Conservation (phyloP, 352 stramenopile genomes). For the Phytophthora europaea region DNA sequence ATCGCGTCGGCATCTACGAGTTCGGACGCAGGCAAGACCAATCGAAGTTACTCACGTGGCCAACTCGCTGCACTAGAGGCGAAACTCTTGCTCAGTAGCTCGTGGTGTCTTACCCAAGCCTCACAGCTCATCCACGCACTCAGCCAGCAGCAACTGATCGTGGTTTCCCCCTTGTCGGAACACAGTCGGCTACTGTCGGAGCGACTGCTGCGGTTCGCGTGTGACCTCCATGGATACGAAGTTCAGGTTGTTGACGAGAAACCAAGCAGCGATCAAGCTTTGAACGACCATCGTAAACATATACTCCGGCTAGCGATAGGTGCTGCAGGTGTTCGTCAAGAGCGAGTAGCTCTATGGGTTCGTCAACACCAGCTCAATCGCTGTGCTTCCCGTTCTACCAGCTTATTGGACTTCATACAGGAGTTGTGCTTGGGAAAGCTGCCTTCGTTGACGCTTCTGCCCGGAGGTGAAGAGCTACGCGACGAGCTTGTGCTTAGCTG, state of each 20-base stretch:
- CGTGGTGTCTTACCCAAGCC: slow-evolving; percentile 43
- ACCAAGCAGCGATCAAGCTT: neutral
- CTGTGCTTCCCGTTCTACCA: neutral
- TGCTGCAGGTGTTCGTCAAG: slow-evolving; percentile 40
- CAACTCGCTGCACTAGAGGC: slow-evolving; percentile 22
- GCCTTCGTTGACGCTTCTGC: slow-evolving; percentile 43
- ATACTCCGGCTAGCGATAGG: slow-evolving; percentile 20
- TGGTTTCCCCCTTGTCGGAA: slow-evolving; percentile 32
- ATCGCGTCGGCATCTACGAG: slow-evolving; percentile 23
- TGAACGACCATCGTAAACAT: neutral
- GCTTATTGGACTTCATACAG: slow-evolving; percentile 34
- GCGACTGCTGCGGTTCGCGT: slow-evolving; percentile 49
- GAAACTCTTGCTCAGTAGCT: slow-evolving; percentile 44
- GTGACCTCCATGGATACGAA: slow-evolving; percentile 49
- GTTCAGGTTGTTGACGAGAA: slow-evolving; percentile 28
- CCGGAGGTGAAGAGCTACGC: slow-evolving; percentile 42
- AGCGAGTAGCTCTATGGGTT: slow-evolving; percentile 52
- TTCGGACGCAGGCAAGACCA: neutral
- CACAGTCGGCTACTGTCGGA: slow-evolving; percentile 20
- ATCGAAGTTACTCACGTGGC: slow-evolving; percentile 15
- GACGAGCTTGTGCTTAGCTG: slow-evolving; percentile 45
- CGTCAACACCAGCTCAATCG: slow-evolving; percentile 13
- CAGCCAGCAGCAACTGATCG: slow-evolving; percentile 35
- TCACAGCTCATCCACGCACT: slow-evolving; percentile 53
- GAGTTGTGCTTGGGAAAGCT: slow-evolving; percentile 51